phyloP scores from a whole-genome alignment of 192 early-diverging fungal species.

The Linnemannia elongata region DNA sequence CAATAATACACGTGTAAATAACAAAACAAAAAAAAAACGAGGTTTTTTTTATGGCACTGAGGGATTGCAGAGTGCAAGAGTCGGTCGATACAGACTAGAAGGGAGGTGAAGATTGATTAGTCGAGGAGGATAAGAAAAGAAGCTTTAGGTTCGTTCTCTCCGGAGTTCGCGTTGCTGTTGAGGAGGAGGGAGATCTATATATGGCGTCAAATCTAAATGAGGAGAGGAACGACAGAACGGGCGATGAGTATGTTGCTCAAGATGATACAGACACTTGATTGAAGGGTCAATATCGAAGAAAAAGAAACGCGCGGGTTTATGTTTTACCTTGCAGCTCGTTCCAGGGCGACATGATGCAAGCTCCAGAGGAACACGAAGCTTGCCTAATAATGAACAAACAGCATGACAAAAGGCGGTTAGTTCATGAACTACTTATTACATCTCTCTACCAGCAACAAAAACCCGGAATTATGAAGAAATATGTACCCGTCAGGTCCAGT shows the following conservation, averaged over 20 bases:
- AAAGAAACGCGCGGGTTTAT: neutral
- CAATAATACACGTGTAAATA: too few species aligned
- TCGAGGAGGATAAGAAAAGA: neutral
- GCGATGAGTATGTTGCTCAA: neutral
- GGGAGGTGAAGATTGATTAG: neutral
- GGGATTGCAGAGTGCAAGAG: neutral
- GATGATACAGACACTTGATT: too few species aligned
- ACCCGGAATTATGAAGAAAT: neutral
- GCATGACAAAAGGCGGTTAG: neutral
- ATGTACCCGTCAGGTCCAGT: slow-evolving; percentile 40
- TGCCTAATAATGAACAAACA: slow-evolving; percentile 16
- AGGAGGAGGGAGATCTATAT: slow-evolving; percentile 23
- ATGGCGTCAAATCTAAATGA: slow-evolving; percentile 22
- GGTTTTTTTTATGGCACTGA: neutral
- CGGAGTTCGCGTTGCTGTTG: slow-evolving; percentile 47
- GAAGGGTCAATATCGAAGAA: neutral
- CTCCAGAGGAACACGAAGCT: slow-evolving; percentile 43
- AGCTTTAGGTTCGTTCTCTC: slow-evolving; percentile 23
- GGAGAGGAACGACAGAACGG: neutral
- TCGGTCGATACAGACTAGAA: neutral
- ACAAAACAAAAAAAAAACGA: too few species aligned
- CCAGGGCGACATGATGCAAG: slow-evolving; percentile 52
- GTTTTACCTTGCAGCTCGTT: slow-evolving; percentile 48
- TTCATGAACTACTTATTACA: neutral
- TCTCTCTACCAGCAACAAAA: neutral